Evolutionary conservation across 495 filamentous ascomycete genomes (phyloP).

Genomic region (Ramalina intermedia): DNA sequence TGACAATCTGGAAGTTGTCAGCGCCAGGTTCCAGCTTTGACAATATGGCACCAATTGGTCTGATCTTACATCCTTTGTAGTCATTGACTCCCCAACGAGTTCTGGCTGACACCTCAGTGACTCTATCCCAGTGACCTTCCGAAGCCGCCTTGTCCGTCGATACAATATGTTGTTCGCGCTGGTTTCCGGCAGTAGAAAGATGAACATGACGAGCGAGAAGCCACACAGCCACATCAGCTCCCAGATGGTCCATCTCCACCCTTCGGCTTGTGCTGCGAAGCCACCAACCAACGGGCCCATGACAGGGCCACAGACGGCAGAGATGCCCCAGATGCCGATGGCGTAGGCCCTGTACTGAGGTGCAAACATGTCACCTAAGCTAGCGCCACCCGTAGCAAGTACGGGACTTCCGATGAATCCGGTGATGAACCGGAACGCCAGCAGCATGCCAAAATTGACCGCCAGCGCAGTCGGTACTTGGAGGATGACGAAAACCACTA

Average conservation of each 20-base stretch:
- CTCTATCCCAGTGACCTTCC: conserved; percentile 21
- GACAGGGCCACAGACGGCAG: conserved; percentile 27
- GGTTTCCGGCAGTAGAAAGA: conserved; percentile 19
- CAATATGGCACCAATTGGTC: not conserved
- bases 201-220: conserved; percentile 18
- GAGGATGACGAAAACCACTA: conserved; percentile 18
- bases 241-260: conserved; percentile 36
- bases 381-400: conserved; percentile 25
- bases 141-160: conserved; percentile 14
- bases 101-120: conserved; percentile 25
- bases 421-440: conserved; percentile 20
- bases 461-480: conserved; percentile 16
- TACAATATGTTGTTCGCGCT: conserved; percentile 20
- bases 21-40: not conserved
- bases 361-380: conserved; percentile 18
- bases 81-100: conserved; percentile 23
- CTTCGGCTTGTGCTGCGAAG: conserved; percentile 20
- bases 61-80: conserved; percentile 16
- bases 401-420: conserved; percentile 22
- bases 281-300: conserved; percentile 31
- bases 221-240: conserved; percentile 18
- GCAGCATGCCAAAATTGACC: conserved; percentile 19
- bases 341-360: conserved; percentile 10
- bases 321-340: conserved; percentile 19
- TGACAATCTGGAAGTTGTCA: conserved; percentile 1